These are phyloP conservation scores for Cordyceps cicadae DNA, from an alignment of 2,329 filamentous ascomycete species.

Conservation along the genomic window DNA sequence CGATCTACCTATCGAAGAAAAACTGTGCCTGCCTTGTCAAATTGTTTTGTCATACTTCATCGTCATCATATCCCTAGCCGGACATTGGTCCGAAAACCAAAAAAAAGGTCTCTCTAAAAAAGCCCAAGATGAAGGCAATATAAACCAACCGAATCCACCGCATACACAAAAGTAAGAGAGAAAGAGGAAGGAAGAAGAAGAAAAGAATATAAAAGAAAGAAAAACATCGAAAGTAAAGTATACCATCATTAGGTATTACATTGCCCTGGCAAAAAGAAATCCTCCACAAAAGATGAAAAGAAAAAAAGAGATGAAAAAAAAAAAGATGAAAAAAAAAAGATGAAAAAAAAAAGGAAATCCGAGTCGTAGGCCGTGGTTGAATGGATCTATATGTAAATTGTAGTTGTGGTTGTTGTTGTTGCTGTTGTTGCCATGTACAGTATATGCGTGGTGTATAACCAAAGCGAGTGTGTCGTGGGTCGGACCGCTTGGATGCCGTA, in stretches of 20 bases:
- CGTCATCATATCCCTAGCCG: neutral
- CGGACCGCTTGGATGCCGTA: neutral
- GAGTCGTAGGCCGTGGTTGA: constrained; percentile 1
- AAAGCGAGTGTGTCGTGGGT: neutral
- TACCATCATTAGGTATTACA: neutral
- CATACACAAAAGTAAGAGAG: neutral
- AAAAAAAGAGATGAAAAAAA: too few relatives aligned
- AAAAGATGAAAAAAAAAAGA: neutral
- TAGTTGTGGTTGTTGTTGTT: neutral
- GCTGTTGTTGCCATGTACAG: constrained; percentile 1
- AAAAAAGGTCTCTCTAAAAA: neutral
- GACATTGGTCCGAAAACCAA: neutral
- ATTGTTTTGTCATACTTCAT: neutral
- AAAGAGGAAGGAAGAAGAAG: neutral
- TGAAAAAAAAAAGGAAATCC: neutral
- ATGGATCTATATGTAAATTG: neutral
- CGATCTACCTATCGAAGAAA: neutral
- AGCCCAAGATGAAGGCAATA: neutral
- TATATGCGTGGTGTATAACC: neutral
- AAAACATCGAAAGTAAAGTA: neutral
- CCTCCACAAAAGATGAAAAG: neutral
- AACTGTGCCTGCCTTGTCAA: constrained; percentile 9
- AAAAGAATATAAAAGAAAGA: neutral
- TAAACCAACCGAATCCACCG: neutral
- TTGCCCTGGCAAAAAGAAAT: neutral